These are phyloP conservation scores for Lithospermum erythrorhizon DNA, from an alignment of 257 asterid genomes.

Conservation along the genomic window DNA sequence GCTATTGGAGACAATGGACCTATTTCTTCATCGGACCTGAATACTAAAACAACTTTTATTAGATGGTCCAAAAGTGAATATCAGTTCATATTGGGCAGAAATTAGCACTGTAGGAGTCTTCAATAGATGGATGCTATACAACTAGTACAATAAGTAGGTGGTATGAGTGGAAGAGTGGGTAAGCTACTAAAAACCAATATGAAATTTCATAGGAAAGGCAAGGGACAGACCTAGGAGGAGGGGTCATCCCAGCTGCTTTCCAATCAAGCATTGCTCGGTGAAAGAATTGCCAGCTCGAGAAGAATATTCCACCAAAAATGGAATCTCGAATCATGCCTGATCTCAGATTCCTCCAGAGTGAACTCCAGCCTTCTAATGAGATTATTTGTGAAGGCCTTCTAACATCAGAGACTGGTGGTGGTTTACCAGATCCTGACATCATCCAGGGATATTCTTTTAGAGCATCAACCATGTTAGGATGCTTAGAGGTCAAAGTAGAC, in stretches of 20 bases:
- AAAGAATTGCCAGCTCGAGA: constrained; percentile 75
- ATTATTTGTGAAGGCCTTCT: constrained; percentile 40
- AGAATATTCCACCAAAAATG: constrained; percentile 75
- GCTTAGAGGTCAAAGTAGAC: constrained; percentile 52
- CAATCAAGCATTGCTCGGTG: constrained; percentile 62
- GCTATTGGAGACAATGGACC: constrained; percentile 86
- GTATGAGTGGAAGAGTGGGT: too few relatives aligned
- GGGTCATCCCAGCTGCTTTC: constrained; percentile 92
- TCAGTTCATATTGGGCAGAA: background rate
- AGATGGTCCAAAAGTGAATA: background rate
- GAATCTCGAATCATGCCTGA: constrained; percentile 84
- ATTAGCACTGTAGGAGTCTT: background rate
- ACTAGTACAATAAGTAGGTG: background rate
- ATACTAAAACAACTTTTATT: constrained; percentile 3
- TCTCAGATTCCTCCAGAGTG: constrained; percentile 84
- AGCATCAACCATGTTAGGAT: constrained; percentile 41
- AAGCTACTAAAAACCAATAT: background rate
- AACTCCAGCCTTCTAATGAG: constrained; percentile 76
- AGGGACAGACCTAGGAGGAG: constrained; percentile 62
- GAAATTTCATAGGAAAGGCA: background rate
- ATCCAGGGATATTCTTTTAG: constrained; percentile 91
- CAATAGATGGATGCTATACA: background rate
- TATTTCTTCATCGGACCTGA: constrained; percentile 61
- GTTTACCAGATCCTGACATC: constrained; percentile 93
- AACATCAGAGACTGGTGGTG: constrained; percentile 69